These are phyloP conservation scores for Claviceps sp. DNA, from an alignment of 2,329 filamentous ascomycete species.

Conservation along the genomic window DNA sequence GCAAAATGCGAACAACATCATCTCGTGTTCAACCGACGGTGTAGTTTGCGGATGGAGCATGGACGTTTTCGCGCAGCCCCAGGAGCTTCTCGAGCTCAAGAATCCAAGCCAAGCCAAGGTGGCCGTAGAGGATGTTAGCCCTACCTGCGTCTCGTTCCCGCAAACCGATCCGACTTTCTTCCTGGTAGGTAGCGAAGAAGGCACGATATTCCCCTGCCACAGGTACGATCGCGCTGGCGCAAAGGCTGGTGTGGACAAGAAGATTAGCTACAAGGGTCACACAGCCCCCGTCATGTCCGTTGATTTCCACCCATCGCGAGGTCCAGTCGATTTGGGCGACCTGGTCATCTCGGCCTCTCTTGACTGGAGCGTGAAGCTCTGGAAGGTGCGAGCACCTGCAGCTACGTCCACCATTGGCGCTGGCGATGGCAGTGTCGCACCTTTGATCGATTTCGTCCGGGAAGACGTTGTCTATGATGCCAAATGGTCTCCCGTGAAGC, in stretches of 20 bases:
- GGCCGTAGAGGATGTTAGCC: slow-evolving; percentile 77
- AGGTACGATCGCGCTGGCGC: slow-evolving; percentile 94
- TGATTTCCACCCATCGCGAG: slow-evolving; percentile 85
- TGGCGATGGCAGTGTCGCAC: slow-evolving; percentile 44
- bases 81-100: slow-evolving; percentile 81
- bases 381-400: slow-evolving; percentile 78
- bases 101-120: slow-evolving; percentile 70
- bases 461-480: slow-evolving; percentile 97
- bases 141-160: slow-evolving; percentile 89
- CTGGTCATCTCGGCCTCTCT: slow-evolving; percentile 83
- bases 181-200: slow-evolving; percentile 92
- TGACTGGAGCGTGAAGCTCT: slow-evolving; percentile 95
- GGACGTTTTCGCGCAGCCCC: slow-evolving; percentile 93
- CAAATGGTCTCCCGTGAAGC: slow-evolving; percentile 86
- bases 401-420: slow-evolving; percentile 49
- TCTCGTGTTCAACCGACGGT: slow-evolving; percentile 91
- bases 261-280: slow-evolving; percentile 80
- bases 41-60: slow-evolving; percentile 96
- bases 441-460: slow-evolving; percentile 77
- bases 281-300: slow-evolving; percentile 91
- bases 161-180: slow-evolving; percentile 95
- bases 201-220: slow-evolving; percentile 90
- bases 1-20: slow-evolving; percentile 97
- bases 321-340: slow-evolving; percentile 87
- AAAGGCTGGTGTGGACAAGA: slow-evolving; percentile 85